Evolutionary conservation across 2,329 filamentous ascomycete genomes (phyloP), one percentile per base, ranked within the genome.

Genomic region (Aspergillus floridensis): DNA sequence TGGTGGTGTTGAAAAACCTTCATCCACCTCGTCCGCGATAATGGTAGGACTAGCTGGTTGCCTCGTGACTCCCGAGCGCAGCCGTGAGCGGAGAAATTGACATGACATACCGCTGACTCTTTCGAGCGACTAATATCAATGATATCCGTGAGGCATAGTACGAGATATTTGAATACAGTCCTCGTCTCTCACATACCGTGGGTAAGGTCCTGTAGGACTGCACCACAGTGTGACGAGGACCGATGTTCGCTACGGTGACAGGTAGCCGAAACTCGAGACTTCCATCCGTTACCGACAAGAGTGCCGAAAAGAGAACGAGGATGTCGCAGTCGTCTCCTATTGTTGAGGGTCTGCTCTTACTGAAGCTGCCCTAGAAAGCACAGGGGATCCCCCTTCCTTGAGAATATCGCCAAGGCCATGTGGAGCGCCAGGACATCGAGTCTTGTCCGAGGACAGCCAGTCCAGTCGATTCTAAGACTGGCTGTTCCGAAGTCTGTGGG

Each of bases 381-480:
- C 53, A 62, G 59, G 55, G 62, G 31, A 52, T 54, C 59, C 60
- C 26, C 61, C 48, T 60, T 55, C 57, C 55, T 51, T 46, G 29
- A 59, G 52, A 44, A 59, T 47, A 56, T 59, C 53, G 48, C 55
- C 48, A 59, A 63, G 54, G 53, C 38, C 57, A 55, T 58, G 57
- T 51, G 53, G 50, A 54, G 58, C 57, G 59, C 52, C 58, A 60
- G 57, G 49, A 54, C 55, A 61, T 63, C 48, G 44, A 65, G 53
- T 60, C 57, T 59, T 63, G 49, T 56, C 60, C 32, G 54, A 35
- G 54, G 58, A 57, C 58, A 29, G 29, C 54, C 59, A 53, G 62
- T 64, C 56, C 58, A 53, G 61, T 63, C 60, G 31, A 58, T 60
- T 59, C 55, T 48, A 53, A 44, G 53, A 61, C 60, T 59, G 60